Conservation (phyloP, 23 red algal genomes). For the Gracilaria domingensis region DNA sequence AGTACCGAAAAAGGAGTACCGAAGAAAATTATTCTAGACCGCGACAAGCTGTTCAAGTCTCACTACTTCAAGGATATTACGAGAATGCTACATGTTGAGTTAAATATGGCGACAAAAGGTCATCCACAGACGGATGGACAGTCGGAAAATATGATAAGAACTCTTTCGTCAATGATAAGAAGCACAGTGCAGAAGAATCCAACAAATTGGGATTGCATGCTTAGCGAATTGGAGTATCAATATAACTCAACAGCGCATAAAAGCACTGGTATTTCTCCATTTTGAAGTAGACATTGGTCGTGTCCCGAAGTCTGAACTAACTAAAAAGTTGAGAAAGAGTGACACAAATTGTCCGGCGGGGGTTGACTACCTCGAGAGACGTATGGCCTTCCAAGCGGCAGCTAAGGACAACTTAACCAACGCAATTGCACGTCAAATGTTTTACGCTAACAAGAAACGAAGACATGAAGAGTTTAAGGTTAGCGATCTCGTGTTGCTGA, state of each 20-base stretch:
- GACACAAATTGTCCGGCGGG: too few relatives aligned
- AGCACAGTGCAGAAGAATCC: slow-evolving; percentile 47
- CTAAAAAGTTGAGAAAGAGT: neutral
- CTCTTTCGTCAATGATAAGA: too few relatives aligned
- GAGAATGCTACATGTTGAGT: too few relatives aligned
- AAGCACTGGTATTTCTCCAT: too few relatives aligned
- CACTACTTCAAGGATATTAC: too few relatives aligned
- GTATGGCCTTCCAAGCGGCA: too few relatives aligned
- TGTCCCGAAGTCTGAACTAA: neutral
- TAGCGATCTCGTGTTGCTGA: slow-evolving; percentile 36
- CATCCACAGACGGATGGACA: too few relatives aligned
- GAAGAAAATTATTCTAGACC: too few relatives aligned
- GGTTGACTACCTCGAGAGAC: neutral
- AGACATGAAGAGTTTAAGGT: slow-evolving; percentile 20
- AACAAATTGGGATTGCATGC: slow-evolving; percentile 24
- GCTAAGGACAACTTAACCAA: slow-evolving; percentile 24
- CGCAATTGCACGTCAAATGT: slow-evolving; percentile 9
- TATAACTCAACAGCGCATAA: slow-evolving; percentile 44
- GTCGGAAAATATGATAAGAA: too few relatives aligned
- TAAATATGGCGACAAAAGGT: too few relatives aligned
- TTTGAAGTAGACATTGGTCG: slow-evolving; percentile 53
- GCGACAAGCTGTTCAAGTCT: too few relatives aligned
- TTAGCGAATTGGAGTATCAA: slow-evolving; percentile 40
- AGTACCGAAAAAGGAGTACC: too few relatives aligned
- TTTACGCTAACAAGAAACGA: slow-evolving; percentile 30